Percentiles rank a stretch among this genome's conserved stretches.
Conservation (phyloP, 1,284 basidiomycete genomes). For the Cutaneotrichosporon arboriforme region DNA sequence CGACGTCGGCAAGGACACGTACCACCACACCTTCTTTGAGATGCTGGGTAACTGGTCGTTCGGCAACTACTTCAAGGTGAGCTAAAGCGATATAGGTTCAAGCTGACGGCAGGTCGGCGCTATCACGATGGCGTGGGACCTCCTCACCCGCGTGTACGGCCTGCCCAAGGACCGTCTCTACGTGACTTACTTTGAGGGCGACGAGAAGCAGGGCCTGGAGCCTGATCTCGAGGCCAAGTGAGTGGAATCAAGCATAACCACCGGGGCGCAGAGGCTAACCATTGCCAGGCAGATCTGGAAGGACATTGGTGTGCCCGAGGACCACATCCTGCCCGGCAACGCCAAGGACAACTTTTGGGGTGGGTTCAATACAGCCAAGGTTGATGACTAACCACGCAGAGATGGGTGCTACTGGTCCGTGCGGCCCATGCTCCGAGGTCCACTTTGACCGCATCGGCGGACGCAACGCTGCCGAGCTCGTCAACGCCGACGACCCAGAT, state of each 20-base stretch:
- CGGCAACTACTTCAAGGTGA: constrained; percentile 96
- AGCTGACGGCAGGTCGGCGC: constrained; percentile 69
- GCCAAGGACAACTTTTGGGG: constrained; percentile 99
- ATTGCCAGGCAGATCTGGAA: constrained; percentile 68
- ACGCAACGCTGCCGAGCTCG: constrained; percentile 82
- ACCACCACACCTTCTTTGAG: constrained; percentile 90
- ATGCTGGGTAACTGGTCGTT: constrained; percentile 99
- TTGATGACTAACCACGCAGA: constrained; percentile 53
- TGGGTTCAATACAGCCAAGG: constrained; percentile 47
- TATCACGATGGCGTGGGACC: constrained; percentile 86
- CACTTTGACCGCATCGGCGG: constrained; percentile 91
- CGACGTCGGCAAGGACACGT: constrained; percentile 88
- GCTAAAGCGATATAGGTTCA: constrained; percentile 2
- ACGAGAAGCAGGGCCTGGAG: constrained; percentile 75
- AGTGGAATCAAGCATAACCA: neutral
- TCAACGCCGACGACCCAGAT: constrained; percentile 93
- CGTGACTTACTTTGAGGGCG: constrained; percentile 97
- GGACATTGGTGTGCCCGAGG: constrained; percentile 75
- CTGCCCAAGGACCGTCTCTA: constrained; percentile 88
- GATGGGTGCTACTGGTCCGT: constrained; percentile 97
- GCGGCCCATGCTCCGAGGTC: constrained; percentile 96
- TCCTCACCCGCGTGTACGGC: constrained; percentile 77
- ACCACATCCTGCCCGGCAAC: constrained; percentile 87
- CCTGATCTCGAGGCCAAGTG: constrained; percentile 75
- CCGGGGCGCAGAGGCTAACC: neutral